phyloP scores from a whole-genome alignment of 2,329 filamentous ascomycete genomes.

The Fusarium dlaminii region DNA sequence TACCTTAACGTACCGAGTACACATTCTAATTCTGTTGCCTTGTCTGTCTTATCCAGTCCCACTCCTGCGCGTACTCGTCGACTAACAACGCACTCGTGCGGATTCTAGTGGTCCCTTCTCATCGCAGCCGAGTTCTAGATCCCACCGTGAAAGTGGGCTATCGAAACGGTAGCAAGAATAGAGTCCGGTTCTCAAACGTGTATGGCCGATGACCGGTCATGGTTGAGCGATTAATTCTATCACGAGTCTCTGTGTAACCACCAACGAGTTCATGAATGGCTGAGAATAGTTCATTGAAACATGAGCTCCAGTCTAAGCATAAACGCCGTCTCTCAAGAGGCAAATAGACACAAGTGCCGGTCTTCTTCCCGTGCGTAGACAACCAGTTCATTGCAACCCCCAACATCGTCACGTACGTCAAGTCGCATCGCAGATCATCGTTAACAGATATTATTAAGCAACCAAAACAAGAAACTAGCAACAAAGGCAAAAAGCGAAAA shows the following conservation, averaged over 20 bases:
- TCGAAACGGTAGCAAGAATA: conserved; percentile 12
- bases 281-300: conserved; percentile 2
- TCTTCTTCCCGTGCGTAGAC: conserved; percentile 3
- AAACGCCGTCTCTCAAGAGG: neutral
- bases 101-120: conserved; percentile 30
- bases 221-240: conserved; percentile 34
- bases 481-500: conserved; percentile 4
- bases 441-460: neutral
- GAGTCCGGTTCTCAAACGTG: conserved; percentile 5
- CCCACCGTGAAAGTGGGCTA: conserved; percentile 20
- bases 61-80: conserved; percentile 26
- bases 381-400: conserved; percentile 2
- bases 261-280: conserved; percentile 3
- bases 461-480: conserved; percentile 3
- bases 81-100: conserved; percentile 29
- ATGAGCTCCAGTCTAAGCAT: conserved; percentile 3
- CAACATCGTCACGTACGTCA: conserved; percentile 30
- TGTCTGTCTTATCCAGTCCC: conserved; percentile 7
- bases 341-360: conserved; percentile 16
- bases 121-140: conserved; percentile 37
- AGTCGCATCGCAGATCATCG: conserved; percentile 31
- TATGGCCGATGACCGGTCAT: conserved; percentile 22
- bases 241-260: conserved; percentile 7
- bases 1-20: neutral
- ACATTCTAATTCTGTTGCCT: conserved; percentile 13